phyloP scores from a whole-genome alignment of 176 grass and related monocot genomes.

The Chrysopogon serrulatus region DNA sequence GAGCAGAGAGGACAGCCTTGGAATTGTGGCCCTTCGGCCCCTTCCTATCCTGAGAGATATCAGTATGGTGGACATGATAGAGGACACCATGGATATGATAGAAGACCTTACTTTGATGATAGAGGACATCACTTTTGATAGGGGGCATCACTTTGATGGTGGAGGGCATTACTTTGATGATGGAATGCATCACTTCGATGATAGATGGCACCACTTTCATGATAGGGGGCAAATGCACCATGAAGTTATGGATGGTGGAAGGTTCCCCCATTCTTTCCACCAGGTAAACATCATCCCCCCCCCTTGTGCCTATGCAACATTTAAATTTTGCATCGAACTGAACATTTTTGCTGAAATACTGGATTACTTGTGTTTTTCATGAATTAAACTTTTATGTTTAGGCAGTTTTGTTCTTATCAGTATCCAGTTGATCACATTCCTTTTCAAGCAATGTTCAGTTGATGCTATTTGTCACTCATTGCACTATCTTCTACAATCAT shows the following conservation, averaged over 20 bases:
- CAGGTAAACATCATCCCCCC: constrained; percentile 47
- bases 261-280: constrained; percentile 41
- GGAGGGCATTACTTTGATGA: constrained; percentile 34
- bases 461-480: neutral
- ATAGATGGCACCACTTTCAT: constrained; percentile 44
- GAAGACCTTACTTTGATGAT: constrained; percentile 40
- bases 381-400: neutral
- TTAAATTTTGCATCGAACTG: neutral
- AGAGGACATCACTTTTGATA: constrained; percentile 35
- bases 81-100: constrained; percentile 40
- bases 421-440: neutral
- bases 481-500: constrained; percentile 4
- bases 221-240: constrained; percentile 55
- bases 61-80: constrained; percentile 51
- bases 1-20: constrained; percentile 59
- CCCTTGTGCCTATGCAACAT: neutral
- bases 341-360: neutral
- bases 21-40: constrained; percentile 35
- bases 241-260: constrained; percentile 46
- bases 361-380: neutral
- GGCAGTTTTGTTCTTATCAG: constrained; percentile 4
- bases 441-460: neutral
- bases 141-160: constrained; percentile 36
- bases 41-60: constrained; percentile 48
- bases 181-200: constrained; percentile 35